These are phyloP conservation scores for Rhizopogon vesiculosus DNA, from an alignment of 768 basidiomycete species.

Conservation along the genomic window DNA sequence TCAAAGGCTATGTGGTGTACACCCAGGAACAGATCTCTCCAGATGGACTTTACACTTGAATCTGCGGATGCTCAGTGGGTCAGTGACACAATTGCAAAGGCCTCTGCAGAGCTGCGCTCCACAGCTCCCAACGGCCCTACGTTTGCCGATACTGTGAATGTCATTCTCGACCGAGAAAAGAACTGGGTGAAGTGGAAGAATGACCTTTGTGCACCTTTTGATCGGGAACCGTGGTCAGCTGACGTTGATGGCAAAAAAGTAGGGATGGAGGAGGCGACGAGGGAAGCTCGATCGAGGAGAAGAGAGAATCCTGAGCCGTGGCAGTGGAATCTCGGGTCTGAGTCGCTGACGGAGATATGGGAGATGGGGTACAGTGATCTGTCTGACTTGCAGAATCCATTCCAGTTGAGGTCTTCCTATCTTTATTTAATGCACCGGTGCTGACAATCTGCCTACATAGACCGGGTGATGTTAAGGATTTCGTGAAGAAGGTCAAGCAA, in stretches of 20 bases:
- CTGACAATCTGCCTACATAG: slow-evolving; percentile 32
- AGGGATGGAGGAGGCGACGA: slow-evolving; percentile 62
- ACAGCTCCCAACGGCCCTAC: slow-evolving; percentile 75
- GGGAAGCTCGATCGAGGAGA: slow-evolving; percentile 45
- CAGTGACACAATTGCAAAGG: slow-evolving; percentile 59
- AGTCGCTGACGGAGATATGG: slow-evolving; percentile 78
- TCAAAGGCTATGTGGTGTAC: slow-evolving; percentile 59
- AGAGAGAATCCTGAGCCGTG: slow-evolving; percentile 56
- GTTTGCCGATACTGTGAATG: slow-evolving; percentile 69
- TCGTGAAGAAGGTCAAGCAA: slow-evolving; percentile 63
- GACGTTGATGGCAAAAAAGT: slow-evolving; percentile 45
- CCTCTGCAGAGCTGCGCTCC: slow-evolving; percentile 52
- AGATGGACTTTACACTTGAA: slow-evolving; percentile 79
- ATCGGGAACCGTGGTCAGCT: slow-evolving; percentile 59
- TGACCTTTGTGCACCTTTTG: slow-evolving; percentile 73
- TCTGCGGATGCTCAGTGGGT: slow-evolving; percentile 70
- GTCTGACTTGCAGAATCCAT: slow-evolving; percentile 56
- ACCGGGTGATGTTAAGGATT: slow-evolving; percentile 71
- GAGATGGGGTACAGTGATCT: slow-evolving; percentile 71
- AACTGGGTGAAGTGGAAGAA: slow-evolving; percentile 94
- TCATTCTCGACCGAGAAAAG: slow-evolving; percentile 76
- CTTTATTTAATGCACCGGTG: not conserved
- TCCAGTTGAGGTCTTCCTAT: slow-evolving; percentile 46
- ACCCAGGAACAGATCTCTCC: slow-evolving; percentile 70
- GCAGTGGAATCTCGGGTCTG: slow-evolving; percentile 62